A percentile compares a stretch with the other conserved stretches of the same genome.
These are phyloP conservation scores for Wickerhamomyces alni DNA, from an alignment of 805 yeast species.

Conservation along the genomic window DNA sequence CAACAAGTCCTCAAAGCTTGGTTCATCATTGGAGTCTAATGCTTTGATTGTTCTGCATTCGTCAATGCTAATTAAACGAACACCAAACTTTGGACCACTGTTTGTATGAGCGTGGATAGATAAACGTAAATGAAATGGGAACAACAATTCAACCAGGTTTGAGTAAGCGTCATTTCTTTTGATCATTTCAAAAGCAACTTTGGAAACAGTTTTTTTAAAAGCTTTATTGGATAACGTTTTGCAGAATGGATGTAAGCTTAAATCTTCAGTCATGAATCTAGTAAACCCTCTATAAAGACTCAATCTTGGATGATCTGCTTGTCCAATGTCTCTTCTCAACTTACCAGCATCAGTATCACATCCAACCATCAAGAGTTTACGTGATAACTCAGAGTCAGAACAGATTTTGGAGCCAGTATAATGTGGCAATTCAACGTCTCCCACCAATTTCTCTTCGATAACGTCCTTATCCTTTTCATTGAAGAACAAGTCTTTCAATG, in stretches of 20 bases:
- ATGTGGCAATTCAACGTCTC: slow-evolving; percentile 26
- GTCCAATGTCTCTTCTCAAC: slow-evolving; percentile 52
- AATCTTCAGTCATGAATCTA: slow-evolving; percentile 54
- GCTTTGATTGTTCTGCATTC: slow-evolving; percentile 41
- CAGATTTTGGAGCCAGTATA: slow-evolving; percentile 35
- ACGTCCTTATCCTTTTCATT: slow-evolving; percentile 18
- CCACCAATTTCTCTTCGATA: slow-evolving; percentile 26
- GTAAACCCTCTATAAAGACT: slow-evolving; percentile 51
- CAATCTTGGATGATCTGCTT: slow-evolving; percentile 50
- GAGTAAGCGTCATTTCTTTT: slow-evolving; percentile 61
- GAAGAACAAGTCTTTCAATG: slow-evolving; percentile 35
- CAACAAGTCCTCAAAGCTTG: slow-evolving; percentile 43
- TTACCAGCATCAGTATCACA: slow-evolving; percentile 55
- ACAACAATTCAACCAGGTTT: slow-evolving; percentile 50
- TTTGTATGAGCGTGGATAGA: slow-evolving; percentile 60
- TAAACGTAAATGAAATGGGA: slow-evolving; percentile 53
- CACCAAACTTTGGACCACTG: slow-evolving; percentile 55
- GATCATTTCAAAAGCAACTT: slow-evolving; percentile 59
- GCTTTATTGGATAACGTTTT: slow-evolving; percentile 32
- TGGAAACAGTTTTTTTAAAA: slow-evolving; percentile 44
- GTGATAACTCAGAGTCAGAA: slow-evolving; percentile 30
- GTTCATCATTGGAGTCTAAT: slow-evolving; percentile 34
- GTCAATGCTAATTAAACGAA: slow-evolving; percentile 38
- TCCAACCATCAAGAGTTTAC: slow-evolving; percentile 37
- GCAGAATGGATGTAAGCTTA: slow-evolving; percentile 36